Percentiles rank a stretch among this genome's conserved stretches.
These are phyloP conservation scores for Starmerella bombi DNA, from an alignment of 805 yeast species.

Conservation along the genomic window DNA sequence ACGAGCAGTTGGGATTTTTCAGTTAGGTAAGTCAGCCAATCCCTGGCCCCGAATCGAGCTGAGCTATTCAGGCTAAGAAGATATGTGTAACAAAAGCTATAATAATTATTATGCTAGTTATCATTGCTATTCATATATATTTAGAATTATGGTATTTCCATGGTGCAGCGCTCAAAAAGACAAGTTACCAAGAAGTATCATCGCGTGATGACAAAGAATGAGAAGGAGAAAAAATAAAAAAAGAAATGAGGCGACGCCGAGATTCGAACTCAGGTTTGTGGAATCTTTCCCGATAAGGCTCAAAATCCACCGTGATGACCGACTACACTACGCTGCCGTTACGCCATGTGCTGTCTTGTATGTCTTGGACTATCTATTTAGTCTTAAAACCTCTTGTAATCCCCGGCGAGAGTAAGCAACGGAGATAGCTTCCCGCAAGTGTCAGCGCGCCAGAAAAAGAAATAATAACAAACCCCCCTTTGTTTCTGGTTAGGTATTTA, in stretches of 20 bases:
- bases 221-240: conserved; percentile 3
- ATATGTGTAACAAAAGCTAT: too few species aligned
- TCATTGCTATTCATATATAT: not conserved
- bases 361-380: too few species aligned
- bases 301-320: conserved; percentile 16
- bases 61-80: not conserved
- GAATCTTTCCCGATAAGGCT: conserved; percentile 7
- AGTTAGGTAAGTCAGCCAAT: not conserved
- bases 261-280: conserved; percentile 22
- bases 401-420: too few species aligned
- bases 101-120: not conserved
- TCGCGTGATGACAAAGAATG: too few species aligned
- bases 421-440: too few species aligned
- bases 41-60: too few species aligned
- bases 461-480: too few species aligned
- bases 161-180: not conserved
- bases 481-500: too few species aligned
- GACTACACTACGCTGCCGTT: conserved; percentile 14
- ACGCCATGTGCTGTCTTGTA: too few species aligned
- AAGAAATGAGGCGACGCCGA: conserved; percentile 19
- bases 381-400: too few species aligned
- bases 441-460: too few species aligned
- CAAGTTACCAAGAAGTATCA: too few species aligned
- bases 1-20: not conserved
- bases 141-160: not conserved